Evolutionary conservation across 75 land plant genomes (phyloP).

Genomic region (Chamaecyparis obtusa): DNA sequence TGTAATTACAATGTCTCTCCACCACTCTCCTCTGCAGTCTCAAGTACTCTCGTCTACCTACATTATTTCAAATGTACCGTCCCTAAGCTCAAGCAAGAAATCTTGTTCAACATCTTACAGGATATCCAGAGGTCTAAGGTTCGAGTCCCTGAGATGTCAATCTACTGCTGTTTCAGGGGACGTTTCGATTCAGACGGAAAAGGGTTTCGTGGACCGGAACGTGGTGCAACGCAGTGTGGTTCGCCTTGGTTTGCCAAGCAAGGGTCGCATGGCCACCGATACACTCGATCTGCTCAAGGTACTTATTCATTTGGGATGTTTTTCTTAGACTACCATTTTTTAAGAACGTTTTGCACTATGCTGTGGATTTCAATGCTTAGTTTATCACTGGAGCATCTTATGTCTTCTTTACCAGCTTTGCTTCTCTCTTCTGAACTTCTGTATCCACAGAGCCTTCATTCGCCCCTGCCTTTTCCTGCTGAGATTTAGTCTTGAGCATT

Average conservation of each 20-base stretch:
- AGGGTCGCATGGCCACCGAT: conserved; percentile 93
- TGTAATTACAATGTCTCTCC: not conserved
- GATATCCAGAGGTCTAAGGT: not conserved
- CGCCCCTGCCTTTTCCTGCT: too few species aligned
- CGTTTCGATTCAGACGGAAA: not conserved
- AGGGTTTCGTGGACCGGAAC: not conserved
- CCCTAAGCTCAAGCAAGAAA: not conserved
- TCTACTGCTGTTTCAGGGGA: conserved; percentile 1
- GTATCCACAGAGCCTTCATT: too few species aligned
- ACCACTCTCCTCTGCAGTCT: not conserved
- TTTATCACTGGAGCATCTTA: too few species aligned
- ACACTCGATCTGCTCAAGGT: conserved; percentile 92
- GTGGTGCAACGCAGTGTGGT: conserved; percentile 39
- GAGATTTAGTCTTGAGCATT: too few species aligned
- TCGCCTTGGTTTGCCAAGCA: conserved; percentile 94
- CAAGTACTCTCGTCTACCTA: not conserved
- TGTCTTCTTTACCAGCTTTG: too few species aligned
- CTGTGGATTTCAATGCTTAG: too few species aligned
- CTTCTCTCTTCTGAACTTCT: too few species aligned
- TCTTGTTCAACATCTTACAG: not conserved
- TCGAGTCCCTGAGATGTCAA: conserved; percentile 4
- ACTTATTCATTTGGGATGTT: not conserved
- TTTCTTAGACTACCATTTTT: too few species aligned
- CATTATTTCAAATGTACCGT: not conserved
- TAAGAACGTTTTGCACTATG: too few species aligned